Evolutionary conservation across 345 rosid species (phyloP).

Genomic region (Acer campestre): DNA sequence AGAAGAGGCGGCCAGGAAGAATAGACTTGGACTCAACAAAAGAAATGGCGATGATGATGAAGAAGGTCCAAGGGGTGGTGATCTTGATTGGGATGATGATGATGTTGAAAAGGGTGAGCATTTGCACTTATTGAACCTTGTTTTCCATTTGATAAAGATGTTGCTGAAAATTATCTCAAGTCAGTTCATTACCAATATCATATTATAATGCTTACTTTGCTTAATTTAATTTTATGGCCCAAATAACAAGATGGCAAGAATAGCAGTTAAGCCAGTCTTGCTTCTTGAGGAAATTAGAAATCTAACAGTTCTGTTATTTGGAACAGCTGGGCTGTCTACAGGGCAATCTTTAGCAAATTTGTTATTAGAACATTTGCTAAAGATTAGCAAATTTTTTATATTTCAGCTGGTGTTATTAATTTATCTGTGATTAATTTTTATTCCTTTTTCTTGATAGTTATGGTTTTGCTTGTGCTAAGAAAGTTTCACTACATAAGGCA

Average conservation of each 20-base stretch:
- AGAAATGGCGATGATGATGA: conserved; percentile 82
- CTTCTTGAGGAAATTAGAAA: background rate
- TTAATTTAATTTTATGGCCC: background rate
- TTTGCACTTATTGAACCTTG: conserved; percentile 1
- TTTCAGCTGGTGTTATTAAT: background rate
- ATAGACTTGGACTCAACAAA: conserved; percentile 80
- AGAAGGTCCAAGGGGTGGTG: conserved; percentile 93
- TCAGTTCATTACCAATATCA: background rate
- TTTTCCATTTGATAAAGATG: background rate
- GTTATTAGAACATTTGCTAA: background rate
- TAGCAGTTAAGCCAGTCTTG: background rate
- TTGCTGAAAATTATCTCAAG: background rate
- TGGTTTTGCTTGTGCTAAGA: background rate
- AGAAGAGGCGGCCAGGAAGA: conserved; percentile 85
- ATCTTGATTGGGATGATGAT: conserved; percentile 90
- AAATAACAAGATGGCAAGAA: background rate
- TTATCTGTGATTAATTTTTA: background rate
- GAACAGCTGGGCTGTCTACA: background rate
- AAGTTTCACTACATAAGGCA: background rate
- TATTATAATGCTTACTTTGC: background rate
- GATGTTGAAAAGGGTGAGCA: conserved; percentile 89
- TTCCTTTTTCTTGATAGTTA: background rate
- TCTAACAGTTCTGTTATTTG: background rate
- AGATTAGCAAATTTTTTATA: too few species aligned
- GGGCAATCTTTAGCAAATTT: background rate